A percentile compares a stretch with the other conserved stretches of the same genome.
Conservation (phyloP, 2,329 filamentous ascomycete genomes). For the Rosellinia necatrix region DNA sequence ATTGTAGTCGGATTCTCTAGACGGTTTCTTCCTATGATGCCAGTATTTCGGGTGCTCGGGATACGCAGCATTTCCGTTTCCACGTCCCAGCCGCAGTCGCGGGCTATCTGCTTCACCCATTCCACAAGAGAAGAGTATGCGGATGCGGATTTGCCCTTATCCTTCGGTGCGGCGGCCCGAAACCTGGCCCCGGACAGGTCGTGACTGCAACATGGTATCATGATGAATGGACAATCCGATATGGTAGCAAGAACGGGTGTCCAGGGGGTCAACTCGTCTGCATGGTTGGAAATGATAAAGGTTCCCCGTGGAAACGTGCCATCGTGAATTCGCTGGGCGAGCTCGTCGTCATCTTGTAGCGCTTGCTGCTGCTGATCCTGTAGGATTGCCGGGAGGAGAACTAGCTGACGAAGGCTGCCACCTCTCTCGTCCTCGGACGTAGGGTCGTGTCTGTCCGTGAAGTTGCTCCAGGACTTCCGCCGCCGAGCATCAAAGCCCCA, state of each 20-base stretch:
- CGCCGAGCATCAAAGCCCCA: conserved; percentile 91
- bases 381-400: conserved; percentile 55
- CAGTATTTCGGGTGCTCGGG: conserved; percentile 87
- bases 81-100: conserved; percentile 72
- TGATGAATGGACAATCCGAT: conserved; percentile 80
- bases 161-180: conserved; percentile 65
- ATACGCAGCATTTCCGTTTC: conserved; percentile 89
- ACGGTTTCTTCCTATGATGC: conserved; percentile 69
- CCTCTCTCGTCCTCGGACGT: conserved; percentile 32
- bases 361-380: conserved; percentile 17
- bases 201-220: conserved; percentile 95
- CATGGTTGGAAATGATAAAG: conserved; percentile 96
- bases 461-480: conserved; percentile 83
- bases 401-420: conserved; percentile 47
- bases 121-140: conserved; percentile 83
- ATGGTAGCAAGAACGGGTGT: conserved; percentile 84
- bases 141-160: conserved; percentile 60
- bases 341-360: conserved; percentile 26
- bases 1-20: conserved; percentile 38
- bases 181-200: conserved; percentile 76
- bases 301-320: conserved; percentile 75
- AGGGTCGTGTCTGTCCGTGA: conserved; percentile 44
- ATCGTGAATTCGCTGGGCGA: conserved; percentile 47
- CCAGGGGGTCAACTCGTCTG: conserved; percentile 95
- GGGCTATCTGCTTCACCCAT: conserved; percentile 73